phyloP scores from a whole-genome alignment of 1,284 basidiomycete species.

The Pseudomicrostroma phylloplanum region DNA sequence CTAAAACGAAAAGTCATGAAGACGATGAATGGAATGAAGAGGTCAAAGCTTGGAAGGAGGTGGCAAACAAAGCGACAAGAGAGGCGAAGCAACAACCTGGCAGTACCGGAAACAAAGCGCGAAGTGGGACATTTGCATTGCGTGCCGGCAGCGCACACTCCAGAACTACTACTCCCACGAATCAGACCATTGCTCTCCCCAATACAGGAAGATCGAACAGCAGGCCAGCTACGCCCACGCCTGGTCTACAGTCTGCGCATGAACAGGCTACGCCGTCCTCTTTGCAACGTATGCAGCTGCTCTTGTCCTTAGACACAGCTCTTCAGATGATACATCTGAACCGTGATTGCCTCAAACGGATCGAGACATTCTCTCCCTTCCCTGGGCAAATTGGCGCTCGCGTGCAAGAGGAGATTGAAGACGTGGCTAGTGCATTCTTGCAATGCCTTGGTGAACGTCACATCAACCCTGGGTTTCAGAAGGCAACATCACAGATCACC shows the following conservation, averaged over 20 bases:
- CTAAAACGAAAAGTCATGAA: constrained; percentile 3
- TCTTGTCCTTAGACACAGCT: constrained; percentile 84
- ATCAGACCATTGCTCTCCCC: background rate
- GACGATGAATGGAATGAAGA: constrained; percentile 25
- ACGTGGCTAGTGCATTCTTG: constrained; percentile 78
- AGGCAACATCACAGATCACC: constrained; percentile 54
- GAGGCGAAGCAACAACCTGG: background rate
- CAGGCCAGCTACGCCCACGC: background rate
- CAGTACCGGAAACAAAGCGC: no score
- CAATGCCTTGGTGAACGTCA: constrained; percentile 73
- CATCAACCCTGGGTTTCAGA: constrained; percentile 76
- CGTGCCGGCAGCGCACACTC: background rate
- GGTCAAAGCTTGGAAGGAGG: constrained; percentile 10
- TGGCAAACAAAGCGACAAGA: constrained; percentile 9
- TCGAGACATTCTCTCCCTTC: constrained; percentile 80
- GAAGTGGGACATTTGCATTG: background rate
- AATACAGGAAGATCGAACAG: no score
- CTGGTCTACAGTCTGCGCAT: background rate
- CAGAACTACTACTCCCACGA: background rate
- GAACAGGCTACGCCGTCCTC: constrained; percentile 7
- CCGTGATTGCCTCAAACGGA: constrained; percentile 80
- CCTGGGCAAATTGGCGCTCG: constrained; percentile 67
- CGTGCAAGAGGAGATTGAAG: constrained; percentile 67
- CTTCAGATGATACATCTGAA: constrained; percentile 86
- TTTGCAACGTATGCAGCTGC: constrained; percentile 65